These are phyloP conservation scores for Begonia loranthoides DNA, from an alignment of 306 rosid species.

Conservation along the genomic window DNA sequence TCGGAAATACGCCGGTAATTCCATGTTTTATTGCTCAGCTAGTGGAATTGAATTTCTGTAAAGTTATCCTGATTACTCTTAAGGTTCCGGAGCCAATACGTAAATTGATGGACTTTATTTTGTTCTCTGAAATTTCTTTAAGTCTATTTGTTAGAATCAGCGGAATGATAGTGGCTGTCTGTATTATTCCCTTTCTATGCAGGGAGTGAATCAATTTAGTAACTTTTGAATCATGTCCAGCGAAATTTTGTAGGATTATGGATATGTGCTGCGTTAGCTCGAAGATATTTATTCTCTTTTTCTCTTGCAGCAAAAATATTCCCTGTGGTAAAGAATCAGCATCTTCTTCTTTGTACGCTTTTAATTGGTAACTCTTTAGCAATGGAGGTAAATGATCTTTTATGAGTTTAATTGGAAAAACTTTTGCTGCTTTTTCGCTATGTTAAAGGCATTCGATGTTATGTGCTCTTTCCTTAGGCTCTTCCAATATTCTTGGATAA, in stretches of 20 bases:
- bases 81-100: too few species aligned
- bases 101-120: too few species aligned
- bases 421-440: too few species aligned
- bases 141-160: background rate
- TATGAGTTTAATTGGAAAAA: background rate
- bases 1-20: constrained; percentile 47
- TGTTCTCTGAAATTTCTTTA: too few species aligned
- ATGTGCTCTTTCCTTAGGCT: constrained; percentile 44
- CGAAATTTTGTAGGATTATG: too few species aligned
- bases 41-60: too few species aligned
- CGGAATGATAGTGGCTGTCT: too few species aligned
- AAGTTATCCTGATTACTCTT: background rate
- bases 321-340: constrained; percentile 55
- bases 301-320: constrained; percentile 43
- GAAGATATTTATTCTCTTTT: background rate
- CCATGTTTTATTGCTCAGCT: background rate
- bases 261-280: too few species aligned
- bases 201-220: too few species aligned
- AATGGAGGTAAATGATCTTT: constrained; percentile 37
- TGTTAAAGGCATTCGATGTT: background rate
- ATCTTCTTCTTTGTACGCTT: constrained; percentile 60
- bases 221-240: too few species aligned
- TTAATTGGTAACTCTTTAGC: constrained; percentile 55
- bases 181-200: too few species aligned
- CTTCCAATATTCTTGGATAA: constrained; percentile 31